phyloP scores from a whole-genome alignment of 805 yeast species.

The Hanseniaspora guilliermondii region DNA sequence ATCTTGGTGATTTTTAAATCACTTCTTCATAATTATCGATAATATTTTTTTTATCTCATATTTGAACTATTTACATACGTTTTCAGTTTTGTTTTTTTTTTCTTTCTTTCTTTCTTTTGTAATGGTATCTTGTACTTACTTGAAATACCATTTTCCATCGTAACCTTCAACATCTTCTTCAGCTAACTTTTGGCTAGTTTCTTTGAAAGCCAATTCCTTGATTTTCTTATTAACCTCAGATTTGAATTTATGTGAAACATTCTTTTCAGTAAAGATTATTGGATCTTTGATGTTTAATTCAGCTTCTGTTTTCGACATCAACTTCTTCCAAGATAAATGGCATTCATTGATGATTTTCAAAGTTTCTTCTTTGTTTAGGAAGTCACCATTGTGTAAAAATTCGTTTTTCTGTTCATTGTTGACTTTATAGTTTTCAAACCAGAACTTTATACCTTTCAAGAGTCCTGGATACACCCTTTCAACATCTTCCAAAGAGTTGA shows the following conservation, averaged over 20 bases:
- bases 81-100: no score
- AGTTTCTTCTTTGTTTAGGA: slow-evolving; percentile 46
- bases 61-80: not conserved
- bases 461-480: slow-evolving; percentile 58
- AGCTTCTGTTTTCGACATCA: slow-evolving; percentile 27
- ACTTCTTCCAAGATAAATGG: slow-evolving; percentile 51
- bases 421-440: slow-evolving; percentile 76
- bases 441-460: slow-evolving; percentile 50
- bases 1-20: no score
- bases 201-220: not conserved
- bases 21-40: no score
- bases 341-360: slow-evolving; percentile 50
- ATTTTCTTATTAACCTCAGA: not conserved
- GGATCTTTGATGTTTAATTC: slow-evolving; percentile 7
- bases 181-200: not conserved
- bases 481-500: slow-evolving; percentile 58
- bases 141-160: slow-evolving; percentile 12
- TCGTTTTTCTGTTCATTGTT: slow-evolving; percentile 65
- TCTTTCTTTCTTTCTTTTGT: not conserved
- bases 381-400: slow-evolving; percentile 64
- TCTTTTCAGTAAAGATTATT: not conserved
- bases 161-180: slow-evolving; percentile 1
- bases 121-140: not conserved
- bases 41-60: no score
- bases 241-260: not conserved